Evolutionary conservation across 2,329 filamentous ascomycete species (phyloP), one percentile per base, ranked within the genome.

Genomic region (Aspergillus melleus): DNA sequence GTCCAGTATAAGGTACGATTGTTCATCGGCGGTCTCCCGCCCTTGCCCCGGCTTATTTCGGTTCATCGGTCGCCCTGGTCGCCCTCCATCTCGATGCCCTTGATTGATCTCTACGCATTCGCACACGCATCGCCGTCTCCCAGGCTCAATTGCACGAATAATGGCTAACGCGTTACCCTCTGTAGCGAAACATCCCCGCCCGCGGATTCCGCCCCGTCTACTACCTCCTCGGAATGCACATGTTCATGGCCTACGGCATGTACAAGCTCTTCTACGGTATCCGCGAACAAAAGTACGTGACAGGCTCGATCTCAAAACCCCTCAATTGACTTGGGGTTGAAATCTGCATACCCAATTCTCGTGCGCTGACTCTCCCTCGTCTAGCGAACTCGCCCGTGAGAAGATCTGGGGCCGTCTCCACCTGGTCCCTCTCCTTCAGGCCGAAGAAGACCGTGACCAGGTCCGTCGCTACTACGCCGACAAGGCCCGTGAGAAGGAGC

Each of bases 401-500:
- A 99, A 98, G 84, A 95, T 96, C 87, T 99, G 95, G 95, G 87
- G 91, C 63, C 90, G 95, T 74, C 96, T 99, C 79, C 88, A 98
- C 80, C 84, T 99, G 65, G 95, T 94, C 72, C 95, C 95, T 60
- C 81, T 96, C 64, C 87, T 99, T 65, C 94, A 98, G 77, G 95
- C 95, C 58, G 95, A 99, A 76, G 92, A 96, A 78, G 95, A 99
- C 81, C 89, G 95, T 62, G 95, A 99, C 80, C 89, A 94, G 76
- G 93, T 96, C 64, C 86, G 95, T 67, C 85, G 94, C 73, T 86
- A 94, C 78, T 85, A 89, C 66, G 95, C 95, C 60, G 91, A 96
- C 78, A 88, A 92, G 84, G 88, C 88, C 66, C 86, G 95, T 66
- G 95, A 98, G 86, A 92, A 93, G 85, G 89, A 92, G 79, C 81